Percentiles rank a stretch among this genome's conserved stretches.
These are phyloP conservation scores for Cercospora sojina DNA, from an alignment of 2,329 filamentous ascomycete genomes.

Conservation along the genomic window DNA sequence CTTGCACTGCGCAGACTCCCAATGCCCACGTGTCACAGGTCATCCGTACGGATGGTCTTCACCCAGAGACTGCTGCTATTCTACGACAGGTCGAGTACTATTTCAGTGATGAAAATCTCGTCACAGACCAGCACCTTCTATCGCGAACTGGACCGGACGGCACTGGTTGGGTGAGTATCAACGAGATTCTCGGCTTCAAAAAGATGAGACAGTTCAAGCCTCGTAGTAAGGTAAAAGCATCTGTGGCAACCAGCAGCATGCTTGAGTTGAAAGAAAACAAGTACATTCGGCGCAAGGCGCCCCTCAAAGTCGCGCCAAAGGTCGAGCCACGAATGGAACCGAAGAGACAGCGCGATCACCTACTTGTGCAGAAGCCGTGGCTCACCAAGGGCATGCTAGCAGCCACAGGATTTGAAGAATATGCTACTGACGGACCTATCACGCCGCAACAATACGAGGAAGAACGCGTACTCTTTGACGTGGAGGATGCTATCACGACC, in stretches of 20 bases:
- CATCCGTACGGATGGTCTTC: slow-evolving; percentile 1
- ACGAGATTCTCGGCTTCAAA: slow-evolving; percentile 45
- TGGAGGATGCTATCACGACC: slow-evolving; percentile 51
- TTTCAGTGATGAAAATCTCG: slow-evolving; percentile 52
- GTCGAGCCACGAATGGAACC: slow-evolving; percentile 32
- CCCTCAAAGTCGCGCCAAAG: slow-evolving; percentile 33
- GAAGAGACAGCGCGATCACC: slow-evolving; percentile 34
- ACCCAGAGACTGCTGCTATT: slow-evolving; percentile 29
- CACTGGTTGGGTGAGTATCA: slow-evolving; percentile 46
- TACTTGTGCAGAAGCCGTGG: slow-evolving; percentile 34
- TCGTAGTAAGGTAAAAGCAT: slow-evolving; percentile 39
- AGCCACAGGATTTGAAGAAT: slow-evolving; percentile 60
- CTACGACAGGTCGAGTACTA: slow-evolving; percentile 50
- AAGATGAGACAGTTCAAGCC: slow-evolving; percentile 50
- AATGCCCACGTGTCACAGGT: not conserved
- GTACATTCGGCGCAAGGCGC: slow-evolving; percentile 44
- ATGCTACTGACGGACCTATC: slow-evolving; percentile 75
- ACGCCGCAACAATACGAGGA: slow-evolving; percentile 66
- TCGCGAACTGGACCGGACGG: slow-evolving; percentile 42
- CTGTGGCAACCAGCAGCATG: slow-evolving; percentile 44
- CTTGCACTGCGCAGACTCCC: not conserved
- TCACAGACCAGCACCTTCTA: slow-evolving; percentile 45
- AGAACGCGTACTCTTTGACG: slow-evolving; percentile 68
- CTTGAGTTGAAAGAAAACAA: slow-evolving; percentile 46
- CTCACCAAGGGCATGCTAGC: slow-evolving; percentile 45